phyloP scores from a whole-genome alignment of 2,329 filamentous ascomycete species.

The Pseudocercospora macadamiae region DNA sequence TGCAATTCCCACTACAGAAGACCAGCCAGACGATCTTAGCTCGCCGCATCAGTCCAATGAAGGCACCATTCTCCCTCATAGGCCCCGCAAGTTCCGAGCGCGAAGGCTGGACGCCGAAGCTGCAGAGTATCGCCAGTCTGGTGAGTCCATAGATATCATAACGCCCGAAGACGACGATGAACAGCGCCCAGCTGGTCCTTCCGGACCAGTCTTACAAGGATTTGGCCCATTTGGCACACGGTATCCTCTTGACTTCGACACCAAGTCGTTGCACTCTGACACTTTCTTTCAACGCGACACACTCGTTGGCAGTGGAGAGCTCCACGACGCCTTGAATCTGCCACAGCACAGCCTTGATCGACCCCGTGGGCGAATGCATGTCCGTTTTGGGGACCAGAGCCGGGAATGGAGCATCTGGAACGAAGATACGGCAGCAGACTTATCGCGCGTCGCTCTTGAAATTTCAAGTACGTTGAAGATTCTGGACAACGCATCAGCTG shows the following conservation, averaged over 20 bases:
- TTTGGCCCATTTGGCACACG: slow-evolving; percentile 53
- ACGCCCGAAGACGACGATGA: slow-evolving; percentile 7
- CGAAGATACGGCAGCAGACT: slow-evolving; percentile 55
- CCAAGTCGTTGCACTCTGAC: slow-evolving; percentile 52
- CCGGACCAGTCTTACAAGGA: slow-evolving; percentile 40
- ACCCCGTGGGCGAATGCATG: slow-evolving; percentile 41
- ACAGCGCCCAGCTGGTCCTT: background rate
- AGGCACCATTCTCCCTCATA: slow-evolving; percentile 22
- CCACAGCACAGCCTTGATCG: slow-evolving; percentile 48
- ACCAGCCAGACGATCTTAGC: background rate
- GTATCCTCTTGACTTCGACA: slow-evolving; percentile 58
- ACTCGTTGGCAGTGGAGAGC: slow-evolving; percentile 61
- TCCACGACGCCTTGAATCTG: slow-evolving; percentile 50
- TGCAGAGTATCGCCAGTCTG: slow-evolving; percentile 50
- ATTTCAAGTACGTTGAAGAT: slow-evolving; percentile 27
- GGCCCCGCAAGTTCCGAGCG: slow-evolving; percentile 41
- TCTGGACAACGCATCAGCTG: background rate
- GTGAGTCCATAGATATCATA: slow-evolving; percentile 36
- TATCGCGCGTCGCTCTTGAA: slow-evolving; percentile 42
- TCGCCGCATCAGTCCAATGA: background rate
- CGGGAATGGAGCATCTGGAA: slow-evolving; percentile 58
- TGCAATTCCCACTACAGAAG: background rate
- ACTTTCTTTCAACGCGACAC: slow-evolving; percentile 61
- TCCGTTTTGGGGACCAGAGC: slow-evolving; percentile 40
- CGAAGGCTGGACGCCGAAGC: slow-evolving; percentile 51